phyloP scores from a whole-genome alignment of 257 asterid genomes.

The Jasminum sambac region DNA sequence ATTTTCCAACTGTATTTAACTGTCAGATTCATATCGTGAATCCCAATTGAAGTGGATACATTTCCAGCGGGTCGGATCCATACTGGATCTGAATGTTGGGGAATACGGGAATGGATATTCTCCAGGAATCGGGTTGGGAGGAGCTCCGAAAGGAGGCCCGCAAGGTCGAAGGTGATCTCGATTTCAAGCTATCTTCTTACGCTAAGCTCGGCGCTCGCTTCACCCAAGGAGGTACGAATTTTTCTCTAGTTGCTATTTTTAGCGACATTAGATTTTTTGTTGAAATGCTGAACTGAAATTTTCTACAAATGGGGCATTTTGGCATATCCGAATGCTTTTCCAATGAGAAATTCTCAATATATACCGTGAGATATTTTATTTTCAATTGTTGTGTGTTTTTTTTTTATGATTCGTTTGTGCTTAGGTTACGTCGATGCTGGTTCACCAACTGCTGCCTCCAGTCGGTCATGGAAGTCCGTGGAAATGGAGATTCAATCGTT shows the following conservation, averaged over 20 bases:
- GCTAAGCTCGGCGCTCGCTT: constrained; percentile 94
- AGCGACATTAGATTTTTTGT: background rate
- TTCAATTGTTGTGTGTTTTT: constrained; percentile 18
- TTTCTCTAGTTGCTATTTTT: background rate
- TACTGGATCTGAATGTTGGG: constrained; percentile 27
- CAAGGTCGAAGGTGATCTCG: constrained; percentile 97
- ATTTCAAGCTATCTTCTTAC: constrained; percentile 92
- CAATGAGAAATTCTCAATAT: background rate
- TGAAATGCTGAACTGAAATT: background rate
- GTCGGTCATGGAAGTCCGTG: constrained; percentile 96
- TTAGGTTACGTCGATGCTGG: constrained; percentile 75
- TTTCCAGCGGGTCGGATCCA: constrained; percentile 28
- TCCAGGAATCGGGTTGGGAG: constrained; percentile 98
- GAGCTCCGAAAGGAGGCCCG: constrained; percentile 95
- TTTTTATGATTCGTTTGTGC: constrained; percentile 33
- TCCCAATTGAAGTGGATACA: background rate
- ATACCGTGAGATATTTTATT: background rate
- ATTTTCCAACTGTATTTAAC: background rate
- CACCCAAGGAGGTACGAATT: constrained; percentile 65
- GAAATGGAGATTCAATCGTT: constrained; percentile 95
- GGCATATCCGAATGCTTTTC: background rate
- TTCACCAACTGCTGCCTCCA: constrained; percentile 84
- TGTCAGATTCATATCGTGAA: constrained; percentile 13
- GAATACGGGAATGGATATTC: constrained; percentile 60
- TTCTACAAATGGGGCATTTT: background rate